Percentiles rank a stretch among this genome's conserved stretches.
Conservation (phyloP, 768 basidiomycete species). For the Hortiboletus flavorubellus region DNA sequence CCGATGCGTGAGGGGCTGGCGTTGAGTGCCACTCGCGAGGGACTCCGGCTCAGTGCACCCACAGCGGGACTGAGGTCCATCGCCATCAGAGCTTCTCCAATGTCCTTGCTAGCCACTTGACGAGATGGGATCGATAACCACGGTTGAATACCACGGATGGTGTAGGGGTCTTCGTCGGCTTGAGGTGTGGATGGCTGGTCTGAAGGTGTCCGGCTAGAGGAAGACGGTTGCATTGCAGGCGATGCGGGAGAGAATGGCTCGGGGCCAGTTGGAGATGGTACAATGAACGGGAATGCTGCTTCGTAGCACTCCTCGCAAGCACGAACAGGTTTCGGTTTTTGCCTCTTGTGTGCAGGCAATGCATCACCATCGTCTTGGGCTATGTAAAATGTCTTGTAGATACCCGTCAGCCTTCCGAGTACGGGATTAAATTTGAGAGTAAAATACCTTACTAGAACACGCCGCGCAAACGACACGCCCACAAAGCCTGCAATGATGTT, state of each 20-base stretch:
- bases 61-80: slow-evolving; percentile 28
- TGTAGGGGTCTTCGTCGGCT: slow-evolving; percentile 7
- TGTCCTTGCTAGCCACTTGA: slow-evolving; percentile 14
- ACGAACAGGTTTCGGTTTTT: slow-evolving; percentile 58
- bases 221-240: slow-evolving; percentile 6
- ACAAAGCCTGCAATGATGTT: slow-evolving; percentile 87
- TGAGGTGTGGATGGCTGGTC: slow-evolving; percentile 22
- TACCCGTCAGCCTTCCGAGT: slow-evolving; percentile 1
- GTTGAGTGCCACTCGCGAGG: slow-evolving; percentile 19
- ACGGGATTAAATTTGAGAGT: background rate
- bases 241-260: slow-evolving; percentile 5
- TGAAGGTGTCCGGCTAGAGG: slow-evolving; percentile 8
- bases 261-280: background rate
- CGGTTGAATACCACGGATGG: slow-evolving; percentile 21
- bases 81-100: slow-evolving; percentile 37
- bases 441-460: slow-evolving; percentile 70
- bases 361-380: slow-evolving; percentile 40
- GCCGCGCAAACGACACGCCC: slow-evolving; percentile 81
- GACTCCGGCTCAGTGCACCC: slow-evolving; percentile 21
- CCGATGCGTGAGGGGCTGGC: slow-evolving; percentile 22
- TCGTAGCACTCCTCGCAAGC: slow-evolving; percentile 88
- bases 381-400: slow-evolving; percentile 75
- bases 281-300: slow-evolving; percentile 67
- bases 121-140: slow-evolving; percentile 31
- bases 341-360: slow-evolving; percentile 37